These are phyloP conservation scores for Aspergillus luchuensis DNA, from an alignment of 2,329 filamentous ascomycete genomes.

Conservation along the genomic window DNA sequence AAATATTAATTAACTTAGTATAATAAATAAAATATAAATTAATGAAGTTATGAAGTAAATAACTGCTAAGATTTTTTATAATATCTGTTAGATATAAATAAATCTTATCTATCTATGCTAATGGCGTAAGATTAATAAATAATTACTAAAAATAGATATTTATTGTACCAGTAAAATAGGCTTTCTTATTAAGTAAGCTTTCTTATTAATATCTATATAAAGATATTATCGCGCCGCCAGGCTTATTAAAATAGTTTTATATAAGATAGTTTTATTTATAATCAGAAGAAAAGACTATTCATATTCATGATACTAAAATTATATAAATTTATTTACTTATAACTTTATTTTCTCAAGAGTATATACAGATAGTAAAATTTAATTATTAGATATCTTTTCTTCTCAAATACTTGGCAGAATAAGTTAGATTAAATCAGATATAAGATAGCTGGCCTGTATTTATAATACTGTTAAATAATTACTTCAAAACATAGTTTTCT, in stretches of 20 bases:
- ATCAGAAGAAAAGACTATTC: neutral
- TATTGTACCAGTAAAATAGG: neutral
- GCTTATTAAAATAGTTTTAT: neutral
- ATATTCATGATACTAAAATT: neutral
- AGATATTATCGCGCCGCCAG: neutral
- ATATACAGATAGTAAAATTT: neutral
- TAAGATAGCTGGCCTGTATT: neutral
- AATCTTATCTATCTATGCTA: neutral
- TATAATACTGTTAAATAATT: neutral
- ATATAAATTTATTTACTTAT: neutral
- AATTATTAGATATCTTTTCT: neutral
- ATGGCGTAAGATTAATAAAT: neutral
- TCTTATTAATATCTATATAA: neutral
- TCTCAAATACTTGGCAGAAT: neutral
- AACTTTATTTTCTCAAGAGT: neutral
- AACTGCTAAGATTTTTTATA: neutral
- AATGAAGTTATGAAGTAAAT: neutral
- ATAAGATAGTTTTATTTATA: neutral
- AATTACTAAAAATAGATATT: neutral
- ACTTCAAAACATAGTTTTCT: neutral
- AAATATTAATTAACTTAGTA: neutral
- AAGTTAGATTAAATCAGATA: neutral
- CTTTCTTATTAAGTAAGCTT: neutral
- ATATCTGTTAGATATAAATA: neutral
- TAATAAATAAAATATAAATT: neutral